phyloP scores from a whole-genome alignment of 768 basidiomycete genomes.

The Leccinum longicurvipes region DNA sequence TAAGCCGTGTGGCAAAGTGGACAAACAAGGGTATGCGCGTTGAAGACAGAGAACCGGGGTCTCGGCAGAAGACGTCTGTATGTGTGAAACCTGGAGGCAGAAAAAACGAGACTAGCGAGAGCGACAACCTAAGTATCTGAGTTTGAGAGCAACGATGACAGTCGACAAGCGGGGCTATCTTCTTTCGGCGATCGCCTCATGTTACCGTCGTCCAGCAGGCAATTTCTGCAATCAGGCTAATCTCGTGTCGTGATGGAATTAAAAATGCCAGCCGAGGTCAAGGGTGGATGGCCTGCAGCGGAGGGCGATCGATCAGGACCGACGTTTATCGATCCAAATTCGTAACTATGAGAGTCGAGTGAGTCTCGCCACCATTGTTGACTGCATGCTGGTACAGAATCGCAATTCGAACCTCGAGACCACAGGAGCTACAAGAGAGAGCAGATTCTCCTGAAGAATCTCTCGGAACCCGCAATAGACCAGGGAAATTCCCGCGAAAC shows the following conservation, averaged over 20 bases:
- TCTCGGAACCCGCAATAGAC: neutral
- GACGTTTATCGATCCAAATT: neutral
- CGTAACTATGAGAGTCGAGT: slow-evolving; percentile 1
- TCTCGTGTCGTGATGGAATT: neutral
- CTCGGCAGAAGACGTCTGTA: neutral
- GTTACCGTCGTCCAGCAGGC: slow-evolving; percentile 9
- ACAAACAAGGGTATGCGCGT: slow-evolving; percentile 7
- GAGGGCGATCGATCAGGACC: slow-evolving; percentile 1
- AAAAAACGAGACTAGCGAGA: neutral
- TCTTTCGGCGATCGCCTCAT: slow-evolving; percentile 13
- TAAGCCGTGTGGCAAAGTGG: slow-evolving; percentile 13
- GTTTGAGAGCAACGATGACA: neutral
- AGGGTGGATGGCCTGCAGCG: neutral
- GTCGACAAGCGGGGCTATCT: neutral
- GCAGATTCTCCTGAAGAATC: neutral
- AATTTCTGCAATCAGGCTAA: slow-evolving; percentile 1
- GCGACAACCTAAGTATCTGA: neutral
- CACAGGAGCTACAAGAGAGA: neutral
- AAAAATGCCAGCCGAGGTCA: neutral
- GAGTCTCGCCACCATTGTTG: neutral
- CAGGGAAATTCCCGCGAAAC: slow-evolving; percentile 17
- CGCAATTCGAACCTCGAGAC: neutral
- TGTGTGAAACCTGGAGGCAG: neutral
- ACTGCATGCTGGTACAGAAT: neutral
- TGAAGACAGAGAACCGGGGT: neutral